Percentiles rank a stretch among this genome's conserved stretches.
Evolutionary conservation across 768 basidiomycete genomes (phyloP).

Genomic region (Hypholoma fasciculare): DNA sequence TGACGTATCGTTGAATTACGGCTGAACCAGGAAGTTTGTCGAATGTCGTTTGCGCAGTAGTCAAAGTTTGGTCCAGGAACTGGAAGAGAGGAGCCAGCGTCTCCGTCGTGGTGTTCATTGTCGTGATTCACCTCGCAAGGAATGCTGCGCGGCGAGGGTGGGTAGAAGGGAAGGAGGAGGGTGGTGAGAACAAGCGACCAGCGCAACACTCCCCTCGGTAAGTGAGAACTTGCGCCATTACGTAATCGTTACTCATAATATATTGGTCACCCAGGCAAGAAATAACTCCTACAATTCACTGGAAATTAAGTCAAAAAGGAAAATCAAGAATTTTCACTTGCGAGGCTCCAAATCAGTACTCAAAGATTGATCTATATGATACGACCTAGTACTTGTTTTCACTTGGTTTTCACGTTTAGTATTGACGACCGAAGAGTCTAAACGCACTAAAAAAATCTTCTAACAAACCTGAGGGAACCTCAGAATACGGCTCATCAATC

Average conservation of each 20-base stretch:
- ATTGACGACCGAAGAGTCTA: too few species aligned
- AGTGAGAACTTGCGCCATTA: background rate
- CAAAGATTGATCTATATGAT: too few species aligned
- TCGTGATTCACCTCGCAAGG: background rate
- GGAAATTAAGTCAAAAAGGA: too few species aligned
- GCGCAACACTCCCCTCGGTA: background rate
- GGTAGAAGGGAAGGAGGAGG: background rate
- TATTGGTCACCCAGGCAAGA: too few species aligned
- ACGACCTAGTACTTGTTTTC: too few species aligned
- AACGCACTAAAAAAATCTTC: too few species aligned
- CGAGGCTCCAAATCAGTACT: too few species aligned
- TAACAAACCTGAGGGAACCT: too few species aligned
- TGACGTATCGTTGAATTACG: constrained; percentile 87
- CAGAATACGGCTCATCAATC: too few species aligned
- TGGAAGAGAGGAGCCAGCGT: constrained; percentile 55
- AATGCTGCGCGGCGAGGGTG: background rate
- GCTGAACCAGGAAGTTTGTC: constrained; percentile 79
- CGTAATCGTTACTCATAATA: background rate
- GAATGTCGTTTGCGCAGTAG: constrained; percentile 64
- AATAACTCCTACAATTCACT: too few species aligned
- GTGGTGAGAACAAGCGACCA: background rate
- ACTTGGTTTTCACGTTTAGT: too few species aligned
- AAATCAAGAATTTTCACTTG: too few species aligned
- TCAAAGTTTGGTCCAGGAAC: constrained; percentile 62
- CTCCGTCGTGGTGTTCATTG: constrained; percentile 33